Conservation (phyloP, 208 protist genomes). For the Crithidia bombi region DNA sequence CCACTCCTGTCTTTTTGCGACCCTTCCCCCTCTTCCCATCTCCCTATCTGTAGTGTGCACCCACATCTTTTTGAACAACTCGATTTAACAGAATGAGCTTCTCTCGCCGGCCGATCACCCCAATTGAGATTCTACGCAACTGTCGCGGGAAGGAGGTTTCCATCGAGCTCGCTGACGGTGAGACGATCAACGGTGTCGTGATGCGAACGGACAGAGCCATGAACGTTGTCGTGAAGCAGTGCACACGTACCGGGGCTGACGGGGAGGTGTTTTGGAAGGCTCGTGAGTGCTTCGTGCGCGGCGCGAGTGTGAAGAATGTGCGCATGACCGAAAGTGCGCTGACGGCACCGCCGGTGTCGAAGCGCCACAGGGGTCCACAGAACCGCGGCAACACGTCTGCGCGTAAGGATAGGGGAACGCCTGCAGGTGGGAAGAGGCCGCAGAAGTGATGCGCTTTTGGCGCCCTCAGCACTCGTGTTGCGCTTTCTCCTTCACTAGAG, state of each 20-base stretch:
- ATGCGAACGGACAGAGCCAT: constrained; percentile 80
- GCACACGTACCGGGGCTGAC: constrained; percentile 61
- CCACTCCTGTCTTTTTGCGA: too few relatives aligned
- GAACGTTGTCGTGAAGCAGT: constrained; percentile 86
- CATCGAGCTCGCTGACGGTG: constrained; percentile 67
- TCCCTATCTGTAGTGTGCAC: too few relatives aligned
- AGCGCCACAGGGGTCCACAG: constrained; percentile 9
- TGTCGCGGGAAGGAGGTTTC: constrained; percentile 80
- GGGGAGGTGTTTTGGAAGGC: constrained; percentile 76
- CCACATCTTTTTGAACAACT: too few relatives aligned
- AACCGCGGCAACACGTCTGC: constrained; percentile 1
- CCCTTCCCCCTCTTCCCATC: neutral
- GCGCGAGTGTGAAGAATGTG: constrained; percentile 75
- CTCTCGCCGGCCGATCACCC: constrained; percentile 43
- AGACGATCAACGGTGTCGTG: constrained; percentile 84
- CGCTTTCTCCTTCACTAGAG: neutral
- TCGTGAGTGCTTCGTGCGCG: constrained; percentile 74
- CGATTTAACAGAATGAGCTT: constrained; percentile 37
- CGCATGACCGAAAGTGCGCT: constrained; percentile 78
- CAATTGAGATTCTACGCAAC: constrained; percentile 84
- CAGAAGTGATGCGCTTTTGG: constrained; percentile 3
- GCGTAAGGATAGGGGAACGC: constrained; percentile 12
- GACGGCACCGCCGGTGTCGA: constrained; percentile 11
- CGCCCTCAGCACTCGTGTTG: neutral
- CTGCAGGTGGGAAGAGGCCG: constrained; percentile 21